phyloP scores from a whole-genome alignment of 306 rosid genomes.

The Albizia julibrissin region DNA sequence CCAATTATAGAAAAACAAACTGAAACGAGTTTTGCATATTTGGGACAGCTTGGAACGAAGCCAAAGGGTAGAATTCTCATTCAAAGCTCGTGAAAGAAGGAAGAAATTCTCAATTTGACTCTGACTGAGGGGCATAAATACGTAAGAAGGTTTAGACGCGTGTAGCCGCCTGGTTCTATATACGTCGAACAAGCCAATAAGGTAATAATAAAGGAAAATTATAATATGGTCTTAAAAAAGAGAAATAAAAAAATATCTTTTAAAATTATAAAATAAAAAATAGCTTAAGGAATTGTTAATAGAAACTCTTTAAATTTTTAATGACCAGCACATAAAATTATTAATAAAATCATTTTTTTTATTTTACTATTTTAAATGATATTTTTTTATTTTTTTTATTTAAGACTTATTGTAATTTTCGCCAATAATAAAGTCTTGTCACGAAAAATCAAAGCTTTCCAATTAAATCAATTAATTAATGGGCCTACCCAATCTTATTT shows the following conservation, averaged over 20 bases:
- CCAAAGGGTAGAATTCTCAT: slow-evolving; percentile 22
- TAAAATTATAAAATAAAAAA: too few species aligned
- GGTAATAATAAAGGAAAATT: not conserved
- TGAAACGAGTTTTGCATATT: not conserved
- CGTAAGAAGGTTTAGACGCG: slow-evolving; percentile 27
- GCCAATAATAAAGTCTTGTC: not conserved
- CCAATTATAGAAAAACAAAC: not conserved
- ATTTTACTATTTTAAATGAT: too few species aligned
- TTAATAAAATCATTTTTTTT: too few species aligned
- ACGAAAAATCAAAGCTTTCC: not conserved
- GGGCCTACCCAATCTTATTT: not conserved
- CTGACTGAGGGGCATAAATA: not conserved
- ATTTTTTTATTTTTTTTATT: too few species aligned
- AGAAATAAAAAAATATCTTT: too few species aligned
- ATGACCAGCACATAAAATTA: too few species aligned
- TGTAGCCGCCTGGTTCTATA: slow-evolving; percentile 21
- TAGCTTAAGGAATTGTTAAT: too few species aligned
- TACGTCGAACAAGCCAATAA: not conserved
- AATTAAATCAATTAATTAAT: not conserved
- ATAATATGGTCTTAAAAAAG: too few species aligned
- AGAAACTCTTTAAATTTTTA: too few species aligned
- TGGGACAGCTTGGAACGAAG: not conserved
- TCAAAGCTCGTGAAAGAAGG: slow-evolving; percentile 32
- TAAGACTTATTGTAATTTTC: too few species aligned
- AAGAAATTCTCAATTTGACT: slow-evolving; percentile 26